Conservation (phyloP, 1,139 yeast species). For the Yamadazyma mexicana region DNA sequence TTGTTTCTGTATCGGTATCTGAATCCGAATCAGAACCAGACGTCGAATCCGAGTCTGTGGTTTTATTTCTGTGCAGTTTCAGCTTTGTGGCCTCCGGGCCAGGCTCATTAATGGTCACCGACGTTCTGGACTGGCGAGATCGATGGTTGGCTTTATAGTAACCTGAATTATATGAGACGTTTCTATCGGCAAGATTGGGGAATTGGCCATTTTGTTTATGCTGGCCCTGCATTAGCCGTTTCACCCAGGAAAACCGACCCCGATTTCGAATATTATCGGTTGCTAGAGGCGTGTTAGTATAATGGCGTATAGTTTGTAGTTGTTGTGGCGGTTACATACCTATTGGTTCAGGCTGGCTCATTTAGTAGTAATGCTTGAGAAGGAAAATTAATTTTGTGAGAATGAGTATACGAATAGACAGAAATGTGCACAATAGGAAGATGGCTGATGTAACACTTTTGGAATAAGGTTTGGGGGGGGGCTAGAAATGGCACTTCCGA, state of each 20-base stretch:
- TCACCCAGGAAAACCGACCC: conserved; percentile 48
- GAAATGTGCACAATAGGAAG: too few species aligned
- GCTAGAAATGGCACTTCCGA: too few species aligned
- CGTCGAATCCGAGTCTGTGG: not conserved
- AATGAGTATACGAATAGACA: not conserved
- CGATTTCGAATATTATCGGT: conserved; percentile 11
- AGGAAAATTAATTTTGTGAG: not conserved
- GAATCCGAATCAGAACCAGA: conserved; percentile 4
- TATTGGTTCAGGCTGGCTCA: not conserved
- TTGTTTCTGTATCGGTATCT: conserved; percentile 6
- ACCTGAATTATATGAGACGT: conserved; percentile 9
- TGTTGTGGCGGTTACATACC: not conserved
- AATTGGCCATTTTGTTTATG: conserved; percentile 19
- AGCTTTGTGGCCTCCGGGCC: too few species aligned
- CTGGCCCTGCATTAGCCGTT: conserved; percentile 47
- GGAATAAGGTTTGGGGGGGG: too few species aligned
- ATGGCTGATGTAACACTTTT: too few species aligned
- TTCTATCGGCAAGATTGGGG: conserved; percentile 1
- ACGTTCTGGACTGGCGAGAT: not conserved
- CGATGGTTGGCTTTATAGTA: conserved; percentile 9
- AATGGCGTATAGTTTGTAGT: not conserved
- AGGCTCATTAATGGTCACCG: conserved; percentile 2
- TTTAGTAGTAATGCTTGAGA: not conserved
- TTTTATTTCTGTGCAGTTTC: not conserved
- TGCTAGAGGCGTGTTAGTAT: conserved; percentile 1